Evolutionary conservation across 2,329 filamentous ascomycete species (phyloP).

Genomic region (Lachnellula subtilissima): DNA sequence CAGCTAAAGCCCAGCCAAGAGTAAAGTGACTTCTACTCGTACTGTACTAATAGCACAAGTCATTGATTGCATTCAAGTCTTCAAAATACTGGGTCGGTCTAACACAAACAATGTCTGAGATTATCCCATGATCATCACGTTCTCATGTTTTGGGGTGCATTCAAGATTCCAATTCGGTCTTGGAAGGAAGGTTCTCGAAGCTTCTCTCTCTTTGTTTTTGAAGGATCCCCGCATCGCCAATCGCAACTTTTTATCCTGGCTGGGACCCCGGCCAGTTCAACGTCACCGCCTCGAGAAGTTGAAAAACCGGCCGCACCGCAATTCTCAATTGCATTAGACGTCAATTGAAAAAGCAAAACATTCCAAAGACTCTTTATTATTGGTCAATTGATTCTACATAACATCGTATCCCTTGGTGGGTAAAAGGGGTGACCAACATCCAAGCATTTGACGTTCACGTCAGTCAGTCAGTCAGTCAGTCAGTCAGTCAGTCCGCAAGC

Average conservation of each 20-base stretch:
- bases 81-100: too few species aligned
- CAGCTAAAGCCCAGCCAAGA: too few species aligned
- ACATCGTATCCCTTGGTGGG: neutral
- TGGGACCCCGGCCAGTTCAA: neutral
- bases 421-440: too few species aligned
- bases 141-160: neutral
- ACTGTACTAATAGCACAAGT: too few species aligned
- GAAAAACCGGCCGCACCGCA: neutral
- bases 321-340: slow-evolving; percentile 3
- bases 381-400: slow-evolving; percentile 16
- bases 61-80: too few species aligned
- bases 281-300: slow-evolving; percentile 4
- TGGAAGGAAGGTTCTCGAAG: slow-evolving; percentile 6
- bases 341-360: slow-evolving; percentile 3
- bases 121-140: too few species aligned
- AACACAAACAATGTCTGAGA: neutral
- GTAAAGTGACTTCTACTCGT: too few species aligned
- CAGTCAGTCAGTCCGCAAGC: slow-evolving; percentile 5
- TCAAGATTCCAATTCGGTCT: neutral
- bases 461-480: neutral
- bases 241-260: neutral
- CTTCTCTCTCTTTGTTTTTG: neutral
- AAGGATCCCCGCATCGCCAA: neutral
- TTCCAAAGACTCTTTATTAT: slow-evolving; percentile 6
- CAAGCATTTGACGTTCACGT: neutral